Evolutionary conservation across 1,139 yeast genomes (phyloP), one percentile per base, ranked within the genome.

Genomic region (Yamadazyma atlantica): DNA sequence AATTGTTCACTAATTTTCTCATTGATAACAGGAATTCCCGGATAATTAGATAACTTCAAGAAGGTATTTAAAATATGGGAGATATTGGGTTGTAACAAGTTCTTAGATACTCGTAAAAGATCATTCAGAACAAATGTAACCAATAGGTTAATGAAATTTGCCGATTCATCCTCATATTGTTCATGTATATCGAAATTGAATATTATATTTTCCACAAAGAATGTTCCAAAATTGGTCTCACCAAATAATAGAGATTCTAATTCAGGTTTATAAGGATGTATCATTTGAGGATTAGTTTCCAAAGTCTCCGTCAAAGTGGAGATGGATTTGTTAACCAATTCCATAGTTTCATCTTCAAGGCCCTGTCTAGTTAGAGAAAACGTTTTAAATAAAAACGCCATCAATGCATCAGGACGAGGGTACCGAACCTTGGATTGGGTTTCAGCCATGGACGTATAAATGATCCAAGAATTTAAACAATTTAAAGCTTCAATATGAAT

Each of bases 1-100:
- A 88, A 68, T 39, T 80, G 82, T 32, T 73, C 78, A 12, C 95
- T 83, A 10, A 85, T 64, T 12, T 62, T 62, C 54, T 90, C 96
- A 19, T 87, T 90, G 0, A 69, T 60, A 1, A 83, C 69, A 0
- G 95, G 85, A 4, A 62, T 50, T 1, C 84, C 81, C 0, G 83
- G 82, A 35, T 75, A 72, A 37, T 73, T 70, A 0, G 95, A 78
- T 35, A 89, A 58, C 29, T 67, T 68, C 18, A 84, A 46, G 10
- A 86, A 58, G n/a, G 76, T 64, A 11, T 71, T 65, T 12, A 83
- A 55, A 29, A 76, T 69, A 15, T 61, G 58, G 28, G 64, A 65
- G 26, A 64, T 62, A 4, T 54, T 51, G 5, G 66, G 65, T 14
- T 72, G 62, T 8, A 68, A 56, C 10, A 84, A 53, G 34, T 69